Evolutionary conservation across 495 filamentous ascomycete genomes (phyloP).

Genomic region (Hyphodiscus hymeniophilus): DNA sequence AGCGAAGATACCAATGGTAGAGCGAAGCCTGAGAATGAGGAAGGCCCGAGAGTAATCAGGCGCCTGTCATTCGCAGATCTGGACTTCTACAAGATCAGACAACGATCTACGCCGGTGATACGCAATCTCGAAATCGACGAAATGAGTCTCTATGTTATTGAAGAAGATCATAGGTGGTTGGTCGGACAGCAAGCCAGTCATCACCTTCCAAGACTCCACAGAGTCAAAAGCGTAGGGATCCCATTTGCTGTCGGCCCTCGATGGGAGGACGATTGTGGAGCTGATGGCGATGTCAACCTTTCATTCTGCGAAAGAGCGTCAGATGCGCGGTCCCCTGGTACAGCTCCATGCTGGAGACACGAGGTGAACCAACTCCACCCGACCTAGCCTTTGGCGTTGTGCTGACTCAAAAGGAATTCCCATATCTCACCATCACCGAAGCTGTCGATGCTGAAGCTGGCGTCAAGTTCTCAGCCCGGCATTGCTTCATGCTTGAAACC

Average conservation of each 20-base stretch:
- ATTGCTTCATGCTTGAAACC: constrained; percentile 40
- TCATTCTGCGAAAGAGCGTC: constrained; percentile 34
- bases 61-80: constrained; percentile 49
- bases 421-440: constrained; percentile 48
- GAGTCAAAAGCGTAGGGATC: constrained; percentile 43
- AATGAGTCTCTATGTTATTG: constrained; percentile 42
- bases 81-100: constrained; percentile 48
- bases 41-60: constrained; percentile 41
- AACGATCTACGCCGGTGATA: constrained; percentile 45
- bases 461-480: constrained; percentile 46
- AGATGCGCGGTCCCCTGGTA: constrained; percentile 30
- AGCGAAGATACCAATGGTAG: constrained; percentile 44
- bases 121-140: constrained; percentile 47
- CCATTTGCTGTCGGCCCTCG: constrained; percentile 48
- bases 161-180: constrained; percentile 44
- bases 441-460: constrained; percentile 42
- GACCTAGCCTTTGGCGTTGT: not conserved
- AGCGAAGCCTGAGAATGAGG: constrained; percentile 23
- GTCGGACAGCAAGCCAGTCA: constrained; percentile 33
- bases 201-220: constrained; percentile 33
- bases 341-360: constrained; percentile 46
- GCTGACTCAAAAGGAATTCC: constrained; percentile 28
- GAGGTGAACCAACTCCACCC: constrained; percentile 20
- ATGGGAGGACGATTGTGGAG: constrained; percentile 40
- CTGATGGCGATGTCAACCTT: constrained; percentile 37